Percentiles rank a stretch among this genome's conserved stretches.
Evolutionary conservation across 805 yeast species (phyloP).

Genomic region (Pichia cabralensis): DNA sequence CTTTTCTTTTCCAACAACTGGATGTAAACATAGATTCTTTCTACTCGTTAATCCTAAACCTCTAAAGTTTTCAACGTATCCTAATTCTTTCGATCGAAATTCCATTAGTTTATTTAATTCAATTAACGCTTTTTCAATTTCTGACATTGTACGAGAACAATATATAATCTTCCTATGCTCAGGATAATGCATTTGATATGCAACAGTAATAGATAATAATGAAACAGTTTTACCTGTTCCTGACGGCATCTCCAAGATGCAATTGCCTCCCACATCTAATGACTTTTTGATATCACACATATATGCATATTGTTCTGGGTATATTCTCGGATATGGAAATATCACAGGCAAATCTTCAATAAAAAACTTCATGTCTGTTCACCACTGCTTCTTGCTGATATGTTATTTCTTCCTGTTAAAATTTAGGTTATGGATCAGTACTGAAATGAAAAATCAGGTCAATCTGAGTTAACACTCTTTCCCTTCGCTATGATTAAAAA

Average conservation of each 20-base stretch:
- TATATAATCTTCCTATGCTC: slow-evolving; percentile 90
- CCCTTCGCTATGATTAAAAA: no score
- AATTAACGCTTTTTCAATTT: slow-evolving; percentile 92
- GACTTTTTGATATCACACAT: slow-evolving; percentile 94
- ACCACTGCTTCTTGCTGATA: no score
- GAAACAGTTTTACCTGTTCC: slow-evolving; percentile 98
- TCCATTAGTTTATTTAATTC: slow-evolving; percentile 86
- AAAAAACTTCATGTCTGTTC: slow-evolving; percentile 75
- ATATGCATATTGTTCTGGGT: slow-evolving; percentile 97
- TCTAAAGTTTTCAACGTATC: slow-evolving; percentile 80
- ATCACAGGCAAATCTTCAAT: slow-evolving; percentile 94
- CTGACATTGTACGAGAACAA: slow-evolving; percentile 99
- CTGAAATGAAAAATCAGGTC: no score
- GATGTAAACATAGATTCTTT: slow-evolving; percentile 89
- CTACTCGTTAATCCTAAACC: slow-evolving; percentile 92
- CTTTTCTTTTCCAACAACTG: slow-evolving; percentile 75
- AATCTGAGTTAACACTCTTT: no score
- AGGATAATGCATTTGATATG: slow-evolving; percentile 89
- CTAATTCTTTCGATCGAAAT: slow-evolving; percentile 72
- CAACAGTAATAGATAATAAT: slow-evolving; percentile 79
- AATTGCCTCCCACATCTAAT: slow-evolving; percentile 91
- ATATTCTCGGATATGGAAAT: slow-evolving; percentile 93
- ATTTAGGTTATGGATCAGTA: no score
- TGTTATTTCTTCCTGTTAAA: no score
- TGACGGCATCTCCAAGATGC: slow-evolving; percentile 98